Evolutionary conservation across 371 early-diverging fungal species (phyloP), one percentile per base, ranked within the genome.

Genomic region (Actinomucor elegans): DNA sequence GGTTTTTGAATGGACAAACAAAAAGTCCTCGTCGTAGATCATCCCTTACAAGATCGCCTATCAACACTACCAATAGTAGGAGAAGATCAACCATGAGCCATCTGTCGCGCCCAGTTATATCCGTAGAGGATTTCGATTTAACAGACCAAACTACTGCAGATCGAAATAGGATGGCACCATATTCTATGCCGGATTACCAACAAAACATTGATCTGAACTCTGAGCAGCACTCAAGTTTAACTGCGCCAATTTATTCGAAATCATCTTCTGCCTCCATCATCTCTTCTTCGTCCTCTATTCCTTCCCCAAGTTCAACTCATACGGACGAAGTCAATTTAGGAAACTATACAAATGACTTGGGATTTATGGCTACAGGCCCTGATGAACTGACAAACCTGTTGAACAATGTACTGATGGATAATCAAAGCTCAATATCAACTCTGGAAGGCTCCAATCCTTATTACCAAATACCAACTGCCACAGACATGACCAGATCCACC

Each of bases 221-320:
- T 24, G 40, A 50, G 15, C n/a, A n/a, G n/a, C n/a, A n/a, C n/a
- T n/a, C n/a, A n/a, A n/a, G n/a, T n/a, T n/a, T n/a, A n/a, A n/a
- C 41, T 20, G 11, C 24, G 11, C 14, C 24, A 33, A n/a, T 32
- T 46, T n/a, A 6, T 33, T 33, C 17, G 8, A 33, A 31, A 32
- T 21, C 33, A 1, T 91, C 92, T 12, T 87, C 48, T 23, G 49
- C 35, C 10, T 43, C 52, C 5, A 32, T 43, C 7, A 23, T 43
- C 5, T n/a, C 54, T 18, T 28, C 38, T 8, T 43, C 18, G 7
- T 35, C 44, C 32, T 41, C 31, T 2, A 28, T 47, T 8, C 18
- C 23, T 18, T 42, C 52, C 8, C 40, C 52, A 9, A 40, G 41
- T 26, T 52, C 53, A 14, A 27, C 33, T 31, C 12, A 31, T 33